Evolutionary conservation across 169 alveolate genomes (phyloP).

Genomic region (Plasmodium falciparum): DNA sequence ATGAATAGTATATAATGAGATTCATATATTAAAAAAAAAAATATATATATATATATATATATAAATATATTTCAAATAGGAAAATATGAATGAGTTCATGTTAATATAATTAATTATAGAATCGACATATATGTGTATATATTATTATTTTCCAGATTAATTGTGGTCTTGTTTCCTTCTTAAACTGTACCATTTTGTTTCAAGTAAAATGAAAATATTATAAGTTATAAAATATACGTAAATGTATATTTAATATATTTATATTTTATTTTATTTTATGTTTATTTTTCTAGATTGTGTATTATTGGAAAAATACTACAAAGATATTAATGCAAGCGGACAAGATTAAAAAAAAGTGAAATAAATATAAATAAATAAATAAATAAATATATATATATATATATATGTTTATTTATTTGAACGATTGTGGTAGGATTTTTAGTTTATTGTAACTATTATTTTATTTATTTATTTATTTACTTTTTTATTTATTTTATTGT

Average conservation of each 20-base stretch:
- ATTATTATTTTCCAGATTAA: slow-evolving; percentile 32
- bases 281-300: slow-evolving; percentile 17
- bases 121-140: neutral
- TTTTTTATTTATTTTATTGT: neutral
- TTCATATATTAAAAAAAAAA: neutral
- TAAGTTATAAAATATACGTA: neutral
- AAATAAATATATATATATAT: too few relatives aligned
- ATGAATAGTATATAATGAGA: neutral
- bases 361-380: too few relatives aligned
- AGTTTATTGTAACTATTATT: too few relatives aligned
- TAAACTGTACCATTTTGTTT: slow-evolving; percentile 39
- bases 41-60: neutral
- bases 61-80: neutral
- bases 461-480: neutral
- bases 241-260: too few relatives aligned
- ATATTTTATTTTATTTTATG: neutral
- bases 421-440: too few relatives aligned
- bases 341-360: slow-evolving; percentile 1
- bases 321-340: slow-evolving; percentile 10
- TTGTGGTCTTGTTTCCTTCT: slow-evolving; percentile 21
- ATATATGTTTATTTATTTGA: too few relatives aligned
- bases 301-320: slow-evolving; percentile 56
- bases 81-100: neutral
- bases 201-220: slow-evolving; percentile 18
- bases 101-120: neutral